Percentiles rank a stretch among this genome's conserved stretches.
Evolutionary conservation across 345 rosid species (phyloP).

Genomic region (Leavenworthia alabamica): DNA sequence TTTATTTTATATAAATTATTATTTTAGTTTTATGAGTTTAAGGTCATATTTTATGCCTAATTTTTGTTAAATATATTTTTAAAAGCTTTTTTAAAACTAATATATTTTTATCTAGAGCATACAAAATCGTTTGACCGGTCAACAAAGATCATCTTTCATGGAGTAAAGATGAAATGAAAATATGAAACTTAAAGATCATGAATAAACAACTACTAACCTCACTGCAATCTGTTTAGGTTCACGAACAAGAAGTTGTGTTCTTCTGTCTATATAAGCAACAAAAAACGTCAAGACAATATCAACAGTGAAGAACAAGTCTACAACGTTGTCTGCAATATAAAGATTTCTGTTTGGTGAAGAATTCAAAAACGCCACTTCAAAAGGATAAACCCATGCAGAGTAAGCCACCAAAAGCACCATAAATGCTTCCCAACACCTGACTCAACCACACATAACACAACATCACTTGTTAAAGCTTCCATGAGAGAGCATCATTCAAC

Average conservation of each 20-base stretch:
- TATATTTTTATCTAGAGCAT: too few relatives aligned
- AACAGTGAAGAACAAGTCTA: slow-evolving; percentile 67
- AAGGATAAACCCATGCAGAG: slow-evolving; percentile 80
- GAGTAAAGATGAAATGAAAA: not conserved
- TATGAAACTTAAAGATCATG: not conserved
- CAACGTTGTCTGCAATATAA: slow-evolving; percentile 62
- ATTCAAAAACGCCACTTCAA: slow-evolving; percentile 64
- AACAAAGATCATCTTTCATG: too few relatives aligned
- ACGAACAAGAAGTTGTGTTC: slow-evolving; percentile 68
- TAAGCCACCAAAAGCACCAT: slow-evolving; percentile 84
- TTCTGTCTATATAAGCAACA: slow-evolving; percentile 59
- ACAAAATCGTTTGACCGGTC: too few relatives aligned
- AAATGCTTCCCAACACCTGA: slow-evolving; percentile 77
- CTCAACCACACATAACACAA: slow-evolving; percentile 2
- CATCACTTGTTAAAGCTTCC: too few relatives aligned
- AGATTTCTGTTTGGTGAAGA: slow-evolving; percentile 36
- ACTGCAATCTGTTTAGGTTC: slow-evolving; percentile 51
- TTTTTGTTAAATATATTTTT: too few relatives aligned
- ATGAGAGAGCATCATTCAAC: too few relatives aligned
- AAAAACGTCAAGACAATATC: slow-evolving; percentile 79
- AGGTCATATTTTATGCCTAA: too few relatives aligned
- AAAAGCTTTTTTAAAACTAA: too few relatives aligned
- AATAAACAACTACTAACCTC: slow-evolving; percentile 45
- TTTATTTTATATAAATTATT: too few relatives aligned
- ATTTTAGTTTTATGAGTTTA: too few relatives aligned